Conservation (phyloP, 2,329 filamentous ascomycete genomes). For the Stagonosporopsis vannaccii region DNA sequence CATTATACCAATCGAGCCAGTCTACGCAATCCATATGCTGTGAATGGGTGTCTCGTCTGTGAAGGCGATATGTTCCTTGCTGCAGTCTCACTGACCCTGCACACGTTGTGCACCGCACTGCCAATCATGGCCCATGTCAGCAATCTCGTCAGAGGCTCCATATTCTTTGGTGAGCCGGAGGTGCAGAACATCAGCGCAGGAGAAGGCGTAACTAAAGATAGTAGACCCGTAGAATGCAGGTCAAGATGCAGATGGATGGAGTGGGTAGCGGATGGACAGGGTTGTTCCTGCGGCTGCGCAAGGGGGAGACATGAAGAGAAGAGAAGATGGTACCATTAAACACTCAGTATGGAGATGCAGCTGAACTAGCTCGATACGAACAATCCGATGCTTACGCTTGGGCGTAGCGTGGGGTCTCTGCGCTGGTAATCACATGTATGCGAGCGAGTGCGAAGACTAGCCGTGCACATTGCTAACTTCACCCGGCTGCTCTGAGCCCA, state of each 20-base stretch:
- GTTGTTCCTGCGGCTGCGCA: conserved; percentile 21
- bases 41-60: conserved; percentile 15
- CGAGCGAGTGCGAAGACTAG: not conserved
- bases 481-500: not conserved
- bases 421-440: not conserved
- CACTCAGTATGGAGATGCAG: not conserved
- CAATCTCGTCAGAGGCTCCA: conserved; percentile 19
- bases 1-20: conserved; percentile 3
- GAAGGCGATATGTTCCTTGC: conserved; percentile 19
- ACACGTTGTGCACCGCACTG: conserved; percentile 12
- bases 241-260: conserved; percentile 18
- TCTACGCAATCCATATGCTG: conserved; percentile 9
- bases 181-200: conserved; percentile 11
- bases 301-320: conserved; percentile 10
- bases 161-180: conserved; percentile 14
- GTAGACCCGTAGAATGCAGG: conserved; percentile 10
- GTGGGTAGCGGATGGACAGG: conserved; percentile 5
- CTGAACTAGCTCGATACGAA: not conserved
- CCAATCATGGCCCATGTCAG: conserved; percentile 12
- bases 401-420: not conserved
- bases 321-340: conserved; percentile 16
- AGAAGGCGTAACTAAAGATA: conserved; percentile 8
- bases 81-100: conserved; percentile 18
- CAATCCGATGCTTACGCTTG: not conserved
- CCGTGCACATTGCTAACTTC: not conserved